These are phyloP conservation scores for Arthroderma sp. DNA, from an alignment of 2,329 filamentous ascomycete genomes.

Conservation along the genomic window DNA sequence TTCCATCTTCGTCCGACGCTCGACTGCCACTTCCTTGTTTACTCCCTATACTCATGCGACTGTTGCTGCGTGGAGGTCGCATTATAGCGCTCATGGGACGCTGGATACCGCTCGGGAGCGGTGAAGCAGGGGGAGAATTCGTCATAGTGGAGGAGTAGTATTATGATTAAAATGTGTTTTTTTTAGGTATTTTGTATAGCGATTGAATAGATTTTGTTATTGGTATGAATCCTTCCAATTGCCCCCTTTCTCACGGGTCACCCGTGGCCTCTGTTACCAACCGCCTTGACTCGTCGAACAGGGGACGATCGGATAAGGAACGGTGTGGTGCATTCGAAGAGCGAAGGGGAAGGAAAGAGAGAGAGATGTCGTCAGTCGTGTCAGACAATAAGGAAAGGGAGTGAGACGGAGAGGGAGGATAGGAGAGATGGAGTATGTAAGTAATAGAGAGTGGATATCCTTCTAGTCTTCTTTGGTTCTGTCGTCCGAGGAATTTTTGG, in stretches of 20 bases:
- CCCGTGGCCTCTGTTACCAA: no score
- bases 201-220: background rate
- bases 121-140: slow-evolving; percentile 58
- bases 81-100: slow-evolving; percentile 74
- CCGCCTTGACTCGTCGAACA: no score
- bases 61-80: slow-evolving; percentile 62
- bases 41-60: slow-evolving; percentile 66
- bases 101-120: slow-evolving; percentile 36
- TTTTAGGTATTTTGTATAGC: slow-evolving; percentile 9
- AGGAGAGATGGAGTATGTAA: no score
- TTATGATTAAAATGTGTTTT: background rate
- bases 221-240: no score
- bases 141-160: slow-evolving; percentile 37
- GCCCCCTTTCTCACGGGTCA: no score
- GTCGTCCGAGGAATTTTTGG: no score
- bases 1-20: slow-evolving; percentile 77
- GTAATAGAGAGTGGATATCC: no score
- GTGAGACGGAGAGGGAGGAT: background rate
- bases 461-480: no score
- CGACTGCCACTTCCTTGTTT: slow-evolving; percentile 64
- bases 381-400: slow-evolving; percentile 4
- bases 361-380: slow-evolving; percentile 11
- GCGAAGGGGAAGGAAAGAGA: background rate
- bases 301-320: no score
- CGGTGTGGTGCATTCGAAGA: no score